Conservation (phyloP, 768 basidiomycete genomes). For the Cantharellus cinnabarinus region DNA sequence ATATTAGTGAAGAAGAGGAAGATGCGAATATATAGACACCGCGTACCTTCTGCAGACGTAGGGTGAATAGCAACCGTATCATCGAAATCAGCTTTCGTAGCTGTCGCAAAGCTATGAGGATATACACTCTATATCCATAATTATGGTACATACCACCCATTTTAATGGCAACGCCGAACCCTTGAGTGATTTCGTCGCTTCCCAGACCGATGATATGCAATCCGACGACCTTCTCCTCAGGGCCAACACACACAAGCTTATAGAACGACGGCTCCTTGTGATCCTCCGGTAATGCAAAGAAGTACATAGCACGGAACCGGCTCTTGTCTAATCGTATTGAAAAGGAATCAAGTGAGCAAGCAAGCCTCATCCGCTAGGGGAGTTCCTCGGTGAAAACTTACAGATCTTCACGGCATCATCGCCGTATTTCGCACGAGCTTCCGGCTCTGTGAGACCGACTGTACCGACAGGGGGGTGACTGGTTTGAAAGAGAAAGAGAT, state of each 20-base stretch:
- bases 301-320: constrained; percentile 70
- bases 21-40: no score
- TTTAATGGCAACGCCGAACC: constrained; percentile 92
- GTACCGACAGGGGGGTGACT: constrained; percentile 93
- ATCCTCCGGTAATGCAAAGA: constrained; percentile 68
- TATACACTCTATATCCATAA: constrained; percentile 9
- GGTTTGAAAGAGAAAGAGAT: neutral
- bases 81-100: constrained; percentile 58
- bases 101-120: neutral
- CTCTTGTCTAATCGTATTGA: constrained; percentile 37
- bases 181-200: constrained; percentile 88
- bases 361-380: no score
- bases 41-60: constrained; percentile 28
- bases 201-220: constrained; percentile 83
- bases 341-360: neutral
- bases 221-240: constrained; percentile 90
- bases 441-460: constrained; percentile 82
- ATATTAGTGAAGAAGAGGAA: no score
- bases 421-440: constrained; percentile 77
- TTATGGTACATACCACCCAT: constrained; percentile 43
- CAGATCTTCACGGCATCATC: constrained; percentile 72
- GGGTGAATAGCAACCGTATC: constrained; percentile 86
- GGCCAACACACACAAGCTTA: constrained; percentile 73
- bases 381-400: constrained; percentile 21
- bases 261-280: constrained; percentile 92